Base-by-base conservation (phyloP, 2,329 filamentous ascomycete genomes). In the Epichloe hybrida region DNA sequence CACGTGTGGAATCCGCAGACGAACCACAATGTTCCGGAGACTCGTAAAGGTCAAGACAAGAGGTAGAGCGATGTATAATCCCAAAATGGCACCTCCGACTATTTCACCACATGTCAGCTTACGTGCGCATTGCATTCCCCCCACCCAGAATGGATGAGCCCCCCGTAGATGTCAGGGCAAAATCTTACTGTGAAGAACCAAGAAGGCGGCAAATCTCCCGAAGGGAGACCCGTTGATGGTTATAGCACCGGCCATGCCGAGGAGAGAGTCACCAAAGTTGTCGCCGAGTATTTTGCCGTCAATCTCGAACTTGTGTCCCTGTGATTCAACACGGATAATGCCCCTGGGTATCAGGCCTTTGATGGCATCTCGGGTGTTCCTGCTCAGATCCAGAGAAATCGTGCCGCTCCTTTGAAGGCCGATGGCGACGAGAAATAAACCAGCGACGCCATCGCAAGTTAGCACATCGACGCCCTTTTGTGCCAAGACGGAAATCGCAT, bases 391-490 rank as follows among this genome's bases (percentile, higher is more conserved):
- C 7, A 41, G 7, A 1, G 55, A 37, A 1, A 63, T 50, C 9
- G 57, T 57, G 42, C 58, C 57, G 53, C 59, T 60, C 21, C 53
- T 51, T 17, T 55, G 36, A 3, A 68, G 51, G 2, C 65, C 64
- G 0, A 57, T 21, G 4, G 50, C 37, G 8, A 68, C 44, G 9
- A 64, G 61, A 0, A 55, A 51, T 6, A 67, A 8, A 2, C 65
- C 66, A 5, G 62, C 65, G 5, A 68, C 50, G 11, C 66, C 66
- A 52, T 64, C 56, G 44, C 64, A 67, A 0, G 56, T 61, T 12
- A 69, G 56, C 0, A 58, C 50, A 21, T 68, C 58, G 13, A 65
- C 48, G 15, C 57, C 59, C 4, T 55, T 58, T 50, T 68, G 66
- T 1, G 57, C 41, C 2, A 62, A 55, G 7, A 54, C 57, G 0